These are phyloP conservation scores for Xerocomus brunneocitrinus DNA, from an alignment of 768 basidiomycete genomes.

Conservation along the genomic window DNA sequence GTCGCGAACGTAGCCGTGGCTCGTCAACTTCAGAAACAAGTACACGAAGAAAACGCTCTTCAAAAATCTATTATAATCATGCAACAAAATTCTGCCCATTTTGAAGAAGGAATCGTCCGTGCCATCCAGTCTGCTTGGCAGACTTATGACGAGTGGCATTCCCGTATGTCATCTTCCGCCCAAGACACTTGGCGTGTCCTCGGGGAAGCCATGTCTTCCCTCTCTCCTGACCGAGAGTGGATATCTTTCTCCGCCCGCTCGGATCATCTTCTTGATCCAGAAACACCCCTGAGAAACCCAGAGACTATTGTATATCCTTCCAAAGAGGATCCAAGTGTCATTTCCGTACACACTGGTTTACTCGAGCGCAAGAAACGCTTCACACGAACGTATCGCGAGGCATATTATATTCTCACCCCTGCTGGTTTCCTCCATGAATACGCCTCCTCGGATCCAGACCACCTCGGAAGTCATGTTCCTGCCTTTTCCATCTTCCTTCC, in stretches of 20 bases:
- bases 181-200: constrained; percentile 74
- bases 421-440: constrained; percentile 97
- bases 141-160: constrained; percentile 92
- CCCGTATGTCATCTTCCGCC: constrained; percentile 68
- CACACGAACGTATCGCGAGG: constrained; percentile 80
- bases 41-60: constrained; percentile 95
- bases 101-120: constrained; percentile 94
- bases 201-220: constrained; percentile 66
- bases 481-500: constrained; percentile 89
- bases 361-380: constrained; percentile 96
- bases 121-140: constrained; percentile 96
- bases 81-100: constrained; percentile 95
- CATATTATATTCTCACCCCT: constrained; percentile 89
- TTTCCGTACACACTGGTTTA: constrained; percentile 82
- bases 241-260: constrained; percentile 89
- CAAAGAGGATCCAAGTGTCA: constrained; percentile 84
- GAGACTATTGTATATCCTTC: constrained; percentile 77
- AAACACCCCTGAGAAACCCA: constrained; percentile 86
- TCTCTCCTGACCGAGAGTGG: constrained; percentile 91
- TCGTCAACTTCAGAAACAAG: constrained; percentile 84
- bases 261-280: constrained; percentile 94
- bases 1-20: constrained; percentile 67
- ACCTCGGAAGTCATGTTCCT: constrained; percentile 50
- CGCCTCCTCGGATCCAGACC: constrained; percentile 65
- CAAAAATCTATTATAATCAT: constrained; percentile 98